Evolutionary conservation across 2,329 filamentous ascomycete genomes (phyloP), one percentile per base, ranked within the genome.

Genomic region (Immersiporthe knoxdaviesiana): DNA sequence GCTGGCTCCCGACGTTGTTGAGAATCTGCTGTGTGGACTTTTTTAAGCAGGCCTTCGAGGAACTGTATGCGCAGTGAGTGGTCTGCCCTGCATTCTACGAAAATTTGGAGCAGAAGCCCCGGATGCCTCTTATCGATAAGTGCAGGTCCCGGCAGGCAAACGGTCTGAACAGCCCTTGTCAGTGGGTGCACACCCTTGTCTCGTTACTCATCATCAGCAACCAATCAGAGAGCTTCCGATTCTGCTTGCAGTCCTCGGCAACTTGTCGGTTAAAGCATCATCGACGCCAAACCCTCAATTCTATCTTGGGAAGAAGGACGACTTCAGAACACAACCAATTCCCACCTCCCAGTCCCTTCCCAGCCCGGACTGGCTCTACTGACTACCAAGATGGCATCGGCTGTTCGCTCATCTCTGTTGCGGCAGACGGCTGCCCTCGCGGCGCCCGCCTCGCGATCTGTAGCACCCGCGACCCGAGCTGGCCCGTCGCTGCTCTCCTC

Each of bases 361-460:
- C 63, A 65, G 68, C 52, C n/a, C 67, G 72, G 74, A 75, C 74
- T 73, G 68, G 72, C 66, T 71, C 67, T 63, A 30, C 35, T 66
- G 59, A 47, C 52, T 18, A 66, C 72, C 74, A 79, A 73, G 67
- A 89, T 89, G 87, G 86, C 86, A 73, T 88, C 87, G 68, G 79
- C 87, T 75, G 79, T 84, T 76, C 85, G 86, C 76, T 81, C 86
- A 67, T 79, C 83, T 73, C 79, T 88, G 78, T 82, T 88, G 70
- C 83, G 85, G 79, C 86, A 87, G 81, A 80, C 84, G 65, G 75
- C 77, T 61, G 80, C 79, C 73, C 75, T 83, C 74, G 80, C 81
- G 74, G 77, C 78, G 66, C 74, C 79, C 60, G 77, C 79, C 74
- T 80, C 81, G 75, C 78, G 76, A 76, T 77, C 77, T 73, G 76